Base-by-base conservation (phyloP, 768 basidiomycete species). In the Clathrus columnatus region DNA sequence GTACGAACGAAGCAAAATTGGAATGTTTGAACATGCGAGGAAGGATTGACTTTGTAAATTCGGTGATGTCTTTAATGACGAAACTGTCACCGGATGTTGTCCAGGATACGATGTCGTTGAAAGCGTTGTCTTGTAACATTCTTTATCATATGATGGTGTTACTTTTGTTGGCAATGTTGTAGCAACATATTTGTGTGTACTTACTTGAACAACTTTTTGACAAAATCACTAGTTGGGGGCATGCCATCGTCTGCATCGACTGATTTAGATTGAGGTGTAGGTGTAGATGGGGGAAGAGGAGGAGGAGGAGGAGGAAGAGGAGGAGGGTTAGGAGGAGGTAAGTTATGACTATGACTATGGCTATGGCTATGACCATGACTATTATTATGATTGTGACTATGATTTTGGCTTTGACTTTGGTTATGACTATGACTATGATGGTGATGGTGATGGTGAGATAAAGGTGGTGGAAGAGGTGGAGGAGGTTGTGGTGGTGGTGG, bases 1-100 rank as follows among this genome's bases (percentile, higher is more conserved):
- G 80, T 5, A 95, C 92, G 65, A 95, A 95, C 52, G 79, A 82
- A 27, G 91, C 91, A 68, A 95, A 95, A 65, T 95, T 95, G 6
- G 87, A 91, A 67, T 95, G 91, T 68, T 94, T 93, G 81, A 95
- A 95, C 76, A 92, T 83, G 32, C 87, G 84, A 6, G 91, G 91
- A 7, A 95, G 79, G 67, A 94, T 87, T 67, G 78, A 81, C 69
- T 91, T 92, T 32, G 92, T 93, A 71, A 95, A 95, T 63, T 92
- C 91, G 70, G 91, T 94, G 88, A 94, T 94, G 74, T 94, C 92
- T 79, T 94, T 94, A 60, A 95, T 91, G 64, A 93, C 85, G 64
- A 95, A 95, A 63, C 85, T 87, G 66, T 94, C 90, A 29, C 91
- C 90, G 47, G 77, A 75, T 0, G 87, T 81, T 3, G 85, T 84